Percentiles rank a stretch among this genome's conserved stretches.
phyloP scores from a whole-genome alignment of 345 rosid genomes.

The Aegle marmelos region DNA sequence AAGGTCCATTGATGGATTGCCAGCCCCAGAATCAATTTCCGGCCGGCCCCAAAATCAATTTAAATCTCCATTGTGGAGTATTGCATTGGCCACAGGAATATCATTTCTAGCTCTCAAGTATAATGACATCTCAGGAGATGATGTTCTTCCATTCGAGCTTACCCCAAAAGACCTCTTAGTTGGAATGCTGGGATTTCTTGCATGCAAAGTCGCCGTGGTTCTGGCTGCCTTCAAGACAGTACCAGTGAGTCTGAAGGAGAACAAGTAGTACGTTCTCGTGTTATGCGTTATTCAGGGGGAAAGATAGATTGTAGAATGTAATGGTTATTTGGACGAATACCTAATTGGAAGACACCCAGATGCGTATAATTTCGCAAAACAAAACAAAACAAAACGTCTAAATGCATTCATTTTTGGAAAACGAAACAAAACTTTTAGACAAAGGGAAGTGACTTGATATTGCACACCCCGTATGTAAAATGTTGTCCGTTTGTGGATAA shows the following conservation, averaged over 20 bases:
- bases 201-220: conserved; percentile 79
- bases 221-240: conserved; percentile 76
- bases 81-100: conserved; percentile 49
- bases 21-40: conserved; percentile 38
- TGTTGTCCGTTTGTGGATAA: no score
- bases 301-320: background rate
- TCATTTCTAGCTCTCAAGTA: conserved; percentile 40
- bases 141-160: conserved; percentile 15
- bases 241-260: conserved; percentile 26
- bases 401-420: background rate
- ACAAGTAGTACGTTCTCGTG: conserved; percentile 19
- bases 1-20: conserved; percentile 69
- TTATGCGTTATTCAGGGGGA: background rate
- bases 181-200: conserved; percentile 81
- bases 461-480: no score
- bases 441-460: no score
- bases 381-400: background rate
- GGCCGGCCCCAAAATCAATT: conserved; percentile 29
- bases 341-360: background rate
- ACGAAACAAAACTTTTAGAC: no score
- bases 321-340: background rate
- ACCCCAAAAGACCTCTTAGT: conserved; percentile 64
- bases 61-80: conserved; percentile 39
- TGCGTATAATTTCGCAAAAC: background rate
- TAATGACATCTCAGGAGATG: conserved; percentile 30